phyloP scores from a whole-genome alignment of 2,329 filamentous ascomycete genomes.

The Cephalotrichum gorgonifer region DNA sequence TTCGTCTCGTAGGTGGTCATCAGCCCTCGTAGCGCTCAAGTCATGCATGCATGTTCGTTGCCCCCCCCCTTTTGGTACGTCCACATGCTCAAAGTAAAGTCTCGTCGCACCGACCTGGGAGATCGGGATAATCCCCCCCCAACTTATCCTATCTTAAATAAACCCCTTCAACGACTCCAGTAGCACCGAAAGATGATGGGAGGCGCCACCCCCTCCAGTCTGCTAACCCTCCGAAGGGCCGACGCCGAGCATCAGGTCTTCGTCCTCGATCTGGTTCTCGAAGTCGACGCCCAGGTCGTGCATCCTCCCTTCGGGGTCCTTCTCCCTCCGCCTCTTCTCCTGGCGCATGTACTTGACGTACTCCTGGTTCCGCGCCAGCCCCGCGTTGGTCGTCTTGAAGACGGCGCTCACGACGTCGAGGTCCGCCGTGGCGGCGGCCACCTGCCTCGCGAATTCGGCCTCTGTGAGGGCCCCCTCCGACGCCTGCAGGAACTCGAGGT shows the following conservation, averaged over 20 bases:
- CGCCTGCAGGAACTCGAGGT: slow-evolving; percentile 39
- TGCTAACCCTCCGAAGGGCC: neutral
- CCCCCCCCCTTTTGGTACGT: too few species aligned
- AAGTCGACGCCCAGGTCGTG: slow-evolving; percentile 24
- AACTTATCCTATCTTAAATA: too few species aligned
- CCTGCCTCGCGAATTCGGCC: slow-evolving; percentile 34
- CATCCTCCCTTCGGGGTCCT: slow-evolving; percentile 22
- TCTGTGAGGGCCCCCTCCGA: slow-evolving; percentile 33
- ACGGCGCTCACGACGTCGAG: slow-evolving; percentile 35
- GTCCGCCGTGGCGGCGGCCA: slow-evolving; percentile 27
- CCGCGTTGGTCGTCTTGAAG: slow-evolving; percentile 41
- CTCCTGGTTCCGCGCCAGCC: slow-evolving; percentile 44
- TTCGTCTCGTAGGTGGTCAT: too few species aligned
- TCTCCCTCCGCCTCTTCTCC: slow-evolving; percentile 35
- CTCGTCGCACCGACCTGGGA: too few species aligned
- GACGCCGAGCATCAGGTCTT: slow-evolving; percentile 45
- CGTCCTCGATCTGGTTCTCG: slow-evolving; percentile 42
- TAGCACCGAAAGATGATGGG: neutral
- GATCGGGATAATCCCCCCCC: too few species aligned
- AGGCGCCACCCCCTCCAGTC: neutral
- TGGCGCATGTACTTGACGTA: slow-evolving; percentile 38
- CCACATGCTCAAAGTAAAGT: too few species aligned
- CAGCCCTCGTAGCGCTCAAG: too few species aligned
- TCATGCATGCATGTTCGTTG: too few species aligned
- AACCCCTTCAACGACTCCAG: neutral